A percentile compares a stretch with the other conserved stretches of the same genome.
Conservation (phyloP, 805 yeast genomes). For the Spathaspora passalidarum region DNA sequence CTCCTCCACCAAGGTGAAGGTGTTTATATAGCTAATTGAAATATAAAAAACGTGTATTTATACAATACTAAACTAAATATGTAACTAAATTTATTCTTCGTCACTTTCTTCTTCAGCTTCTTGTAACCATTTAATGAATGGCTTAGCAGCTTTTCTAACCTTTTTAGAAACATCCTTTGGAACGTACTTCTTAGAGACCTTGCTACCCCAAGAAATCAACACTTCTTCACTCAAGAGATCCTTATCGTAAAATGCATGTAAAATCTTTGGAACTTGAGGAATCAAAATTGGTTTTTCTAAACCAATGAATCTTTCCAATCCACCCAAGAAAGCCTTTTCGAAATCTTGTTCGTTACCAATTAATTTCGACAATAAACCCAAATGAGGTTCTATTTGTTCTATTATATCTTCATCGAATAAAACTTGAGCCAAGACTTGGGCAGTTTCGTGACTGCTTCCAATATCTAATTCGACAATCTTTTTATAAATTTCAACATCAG, state of each 20-base stretch:
- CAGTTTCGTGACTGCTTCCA: conserved; percentile 66
- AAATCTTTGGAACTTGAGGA: conserved; percentile 72
- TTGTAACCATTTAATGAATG: conserved; percentile 91
- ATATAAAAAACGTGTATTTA: not conserved
- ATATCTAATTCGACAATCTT: conserved; percentile 80
- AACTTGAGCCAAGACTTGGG: conserved; percentile 90
- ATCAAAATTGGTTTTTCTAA: conserved; percentile 68
- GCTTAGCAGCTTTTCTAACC: conserved; percentile 94
- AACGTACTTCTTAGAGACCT: conserved; percentile 88
- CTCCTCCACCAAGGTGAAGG: conserved; percentile 6
- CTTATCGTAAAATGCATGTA: conserved; percentile 75
- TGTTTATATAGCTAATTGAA: not conserved
- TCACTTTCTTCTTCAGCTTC: conserved; percentile 84
- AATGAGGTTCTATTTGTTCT: conserved; percentile 69
- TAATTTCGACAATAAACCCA: conserved; percentile 78
- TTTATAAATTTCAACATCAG: conserved; percentile 89
- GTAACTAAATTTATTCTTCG: conserved; percentile 44
- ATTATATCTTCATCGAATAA: conserved; percentile 77
- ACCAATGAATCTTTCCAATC: conserved; percentile 91
- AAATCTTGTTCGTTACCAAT: conserved; percentile 58
- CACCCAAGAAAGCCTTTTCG: conserved; percentile 91
- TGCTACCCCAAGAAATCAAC: conserved; percentile 80
- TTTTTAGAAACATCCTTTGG: conserved; percentile 89
- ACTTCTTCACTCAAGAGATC: conserved; percentile 85
- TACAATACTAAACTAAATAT: not conserved